Evolutionary conservation across 768 basidiomycete species (phyloP), one percentile per base, ranked within the genome.

Genomic region (Amanita subjunquillea): DNA sequence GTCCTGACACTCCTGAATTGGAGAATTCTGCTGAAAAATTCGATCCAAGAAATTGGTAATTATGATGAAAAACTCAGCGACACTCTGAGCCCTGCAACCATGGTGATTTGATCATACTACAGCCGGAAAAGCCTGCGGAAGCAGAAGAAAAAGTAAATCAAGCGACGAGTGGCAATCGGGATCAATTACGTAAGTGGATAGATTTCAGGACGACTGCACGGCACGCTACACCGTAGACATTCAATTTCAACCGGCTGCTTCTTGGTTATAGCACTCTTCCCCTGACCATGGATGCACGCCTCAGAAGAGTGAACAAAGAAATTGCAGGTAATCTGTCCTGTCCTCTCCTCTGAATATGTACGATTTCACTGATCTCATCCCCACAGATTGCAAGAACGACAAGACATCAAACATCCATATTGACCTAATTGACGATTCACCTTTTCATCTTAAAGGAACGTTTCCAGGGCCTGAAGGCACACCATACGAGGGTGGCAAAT

Each of bases 391-490:
- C 78, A 91, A 93, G 75, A 93, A 88, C 66, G 94, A 97, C 74
- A 91, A 85, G 75, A 79, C 85, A 15, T 91, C 91, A 25, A 81
- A 80, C 54, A 91, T 97, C 69, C 75, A 68, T 58, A 87, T 97
- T 62, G 87, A 91, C 43, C 83, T 91, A 67, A 71, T 95, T 63
- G 90, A 91, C 66, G 82, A 90, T 58, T 89, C 85, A 4, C 90
- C 90, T 0, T 95, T 91, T 63, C 94, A 97, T 64, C 79, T 97
- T 38, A 86, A 84, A 59, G 94, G 94, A 0, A 82, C 87, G 0
- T 97, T 97, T 69, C 82, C 83, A 8, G 94, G 94, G 9, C 94
- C 94, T 10, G 83, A 91, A 59, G 95, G 78, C 37, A 96, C 94
- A 3, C 94, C 95, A 1, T 98, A 98, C 55, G 79, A 89, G 54